Conservation (phyloP, 495 filamentous ascomycete genomes). For the Echria macrotheca region DNA sequence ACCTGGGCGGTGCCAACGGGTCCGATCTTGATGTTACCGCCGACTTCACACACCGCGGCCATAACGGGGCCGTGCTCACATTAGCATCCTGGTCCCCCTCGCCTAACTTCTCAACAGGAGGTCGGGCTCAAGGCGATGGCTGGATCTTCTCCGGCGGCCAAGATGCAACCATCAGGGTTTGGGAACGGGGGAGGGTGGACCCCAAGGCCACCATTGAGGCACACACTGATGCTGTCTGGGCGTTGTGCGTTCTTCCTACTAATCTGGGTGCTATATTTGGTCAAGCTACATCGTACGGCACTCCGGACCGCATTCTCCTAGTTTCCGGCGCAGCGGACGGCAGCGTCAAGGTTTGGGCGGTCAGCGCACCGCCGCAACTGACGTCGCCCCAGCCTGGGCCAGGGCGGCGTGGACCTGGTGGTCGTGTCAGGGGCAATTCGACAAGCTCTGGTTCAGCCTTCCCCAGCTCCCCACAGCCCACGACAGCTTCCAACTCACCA, state of each 20-base stretch:
- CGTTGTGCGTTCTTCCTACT: conserved; percentile 86
- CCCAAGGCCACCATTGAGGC: conserved; percentile 92
- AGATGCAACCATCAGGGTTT: conserved; percentile 86
- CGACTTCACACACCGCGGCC: conserved; percentile 92
- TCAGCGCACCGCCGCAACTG: conserved; percentile 83
- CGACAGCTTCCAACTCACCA: conserved; percentile 57
- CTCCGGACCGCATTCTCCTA: conserved; percentile 78
- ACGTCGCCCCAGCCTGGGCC: conserved; percentile 62
- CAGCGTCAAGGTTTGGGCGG: conserved; percentile 86
- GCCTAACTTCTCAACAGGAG: conserved; percentile 81
- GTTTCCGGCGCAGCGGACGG: conserved; percentile 91
- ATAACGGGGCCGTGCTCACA: conserved; percentile 81
- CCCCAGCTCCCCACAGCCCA: conserved; percentile 84
- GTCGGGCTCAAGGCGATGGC: conserved; percentile 77
- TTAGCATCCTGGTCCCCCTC: conserved; percentile 80
- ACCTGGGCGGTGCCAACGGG: conserved; percentile 42
- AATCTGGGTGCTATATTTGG: conserved; percentile 75
- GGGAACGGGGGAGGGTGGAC: conserved; percentile 90
- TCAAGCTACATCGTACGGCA: conserved; percentile 60
- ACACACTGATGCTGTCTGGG: conserved; percentile 94
- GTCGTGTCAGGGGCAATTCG: conserved; percentile 78
- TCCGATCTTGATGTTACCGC: conserved; percentile 85
- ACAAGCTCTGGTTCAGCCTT: conserved; percentile 88
- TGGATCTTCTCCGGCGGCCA: conserved; percentile 98
- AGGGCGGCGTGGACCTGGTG: conserved; percentile 64